A percentile compares a stretch with the other conserved stretches of the same genome.
Evolutionary conservation across 148 eudicot genomes (phyloP).

Genomic region (Rhododendron kiyosumense): DNA sequence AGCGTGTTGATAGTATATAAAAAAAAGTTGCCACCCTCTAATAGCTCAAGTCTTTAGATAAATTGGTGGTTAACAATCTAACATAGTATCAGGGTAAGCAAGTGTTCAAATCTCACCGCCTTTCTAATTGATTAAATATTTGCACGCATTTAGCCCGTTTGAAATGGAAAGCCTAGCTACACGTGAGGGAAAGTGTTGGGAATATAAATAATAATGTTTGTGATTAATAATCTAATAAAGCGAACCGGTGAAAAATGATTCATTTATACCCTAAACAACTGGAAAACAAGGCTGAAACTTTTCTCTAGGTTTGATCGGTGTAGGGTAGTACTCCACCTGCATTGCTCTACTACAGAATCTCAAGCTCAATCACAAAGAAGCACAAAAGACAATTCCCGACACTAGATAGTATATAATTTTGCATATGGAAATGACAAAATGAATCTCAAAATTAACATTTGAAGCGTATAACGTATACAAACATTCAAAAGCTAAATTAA

Average conservation of each 20-base stretch:
- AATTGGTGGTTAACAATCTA: no score
- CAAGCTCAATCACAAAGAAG: neutral
- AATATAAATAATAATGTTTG: no score
- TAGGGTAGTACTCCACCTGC: neutral
- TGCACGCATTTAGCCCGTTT: neutral
- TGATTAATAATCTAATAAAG: no score
- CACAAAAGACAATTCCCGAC: neutral
- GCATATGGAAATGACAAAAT: neutral
- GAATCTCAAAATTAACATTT: constrained; percentile 7
- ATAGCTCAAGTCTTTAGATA: no score
- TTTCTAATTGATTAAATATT: neutral
- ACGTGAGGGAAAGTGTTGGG: neutral
- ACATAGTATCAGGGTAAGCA: neutral
- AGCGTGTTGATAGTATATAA: no score
- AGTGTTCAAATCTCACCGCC: neutral
- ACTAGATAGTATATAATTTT: neutral
- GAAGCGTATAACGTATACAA: neutral
- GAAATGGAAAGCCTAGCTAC: neutral
- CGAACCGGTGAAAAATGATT: neutral
- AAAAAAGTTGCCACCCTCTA: no score
- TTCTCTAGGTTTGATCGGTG: neutral
- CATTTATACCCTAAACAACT: neutral
- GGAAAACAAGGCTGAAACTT: neutral
- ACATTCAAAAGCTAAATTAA: neutral
- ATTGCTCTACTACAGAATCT: neutral